Percentiles rank a stretch among this genome's conserved stretches.
phyloP scores from a whole-genome alignment of 805 yeast genomes.

The Nakazawaea wickerhamii region DNA sequence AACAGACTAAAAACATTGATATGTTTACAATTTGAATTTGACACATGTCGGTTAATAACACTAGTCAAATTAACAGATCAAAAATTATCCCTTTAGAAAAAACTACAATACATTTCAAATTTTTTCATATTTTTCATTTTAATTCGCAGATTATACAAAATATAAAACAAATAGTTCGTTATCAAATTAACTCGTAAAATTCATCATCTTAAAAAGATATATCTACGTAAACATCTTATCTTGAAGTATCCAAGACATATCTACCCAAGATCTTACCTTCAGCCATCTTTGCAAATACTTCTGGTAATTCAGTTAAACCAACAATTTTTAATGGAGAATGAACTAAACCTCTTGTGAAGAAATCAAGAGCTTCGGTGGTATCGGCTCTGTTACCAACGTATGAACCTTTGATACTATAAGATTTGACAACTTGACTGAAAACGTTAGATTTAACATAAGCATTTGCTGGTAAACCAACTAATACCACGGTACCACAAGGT shows the following conservation, averaged over 20 bases:
- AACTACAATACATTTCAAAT: no score
- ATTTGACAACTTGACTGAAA: constrained; percentile 67
- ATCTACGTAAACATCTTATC: no score
- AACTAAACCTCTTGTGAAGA: constrained; percentile 62
- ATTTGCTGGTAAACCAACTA: constrained; percentile 73
- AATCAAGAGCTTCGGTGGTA: constrained; percentile 70
- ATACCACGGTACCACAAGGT: constrained; percentile 54
- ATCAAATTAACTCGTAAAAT: no score
- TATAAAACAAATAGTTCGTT: no score
- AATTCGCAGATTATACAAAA: no score
- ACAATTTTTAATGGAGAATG: constrained; percentile 56
- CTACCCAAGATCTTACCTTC: constrained; percentile 59
- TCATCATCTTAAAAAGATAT: no score
- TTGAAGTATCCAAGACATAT: constrained; percentile 55
- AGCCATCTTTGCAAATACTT: constrained; percentile 49
- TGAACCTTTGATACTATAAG: constrained; percentile 70
- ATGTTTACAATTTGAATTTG: no score
- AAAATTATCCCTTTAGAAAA: no score
- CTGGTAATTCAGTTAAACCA: constrained; percentile 45
- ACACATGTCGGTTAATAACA: no score
- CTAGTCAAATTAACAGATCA: no score
- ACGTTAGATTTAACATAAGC: constrained; percentile 68
- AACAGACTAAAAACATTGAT: no score
- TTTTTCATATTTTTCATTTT: no score
- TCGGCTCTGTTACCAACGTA: constrained; percentile 89